A percentile compares a stretch with the other conserved stretches of the same genome.
These are phyloP conservation scores for Paecilomyces sp. DNA, from an alignment of 2,329 filamentous ascomycete species.

Conservation along the genomic window DNA sequence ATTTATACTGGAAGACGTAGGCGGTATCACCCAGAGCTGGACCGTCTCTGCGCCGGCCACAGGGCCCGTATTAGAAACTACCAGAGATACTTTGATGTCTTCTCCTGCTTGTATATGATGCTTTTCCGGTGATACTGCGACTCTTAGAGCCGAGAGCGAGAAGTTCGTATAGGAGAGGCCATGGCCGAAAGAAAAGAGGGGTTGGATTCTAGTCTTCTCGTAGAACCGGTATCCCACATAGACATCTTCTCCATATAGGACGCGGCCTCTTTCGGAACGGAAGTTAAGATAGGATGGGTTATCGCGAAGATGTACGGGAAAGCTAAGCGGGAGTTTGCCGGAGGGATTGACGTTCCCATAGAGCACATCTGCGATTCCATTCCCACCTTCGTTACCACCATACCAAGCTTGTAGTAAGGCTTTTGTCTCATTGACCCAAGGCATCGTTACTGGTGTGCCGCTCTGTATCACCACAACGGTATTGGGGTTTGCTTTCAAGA, in stretches of 20 bases:
- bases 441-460: conserved; percentile 58
- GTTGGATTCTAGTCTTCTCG: conserved; percentile 58
- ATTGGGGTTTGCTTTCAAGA: conserved; percentile 60
- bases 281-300: conserved; percentile 74
- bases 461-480: conserved; percentile 70
- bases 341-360: conserved; percentile 68
- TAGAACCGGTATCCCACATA: conserved; percentile 79
- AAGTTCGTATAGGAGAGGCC: conserved; percentile 74
- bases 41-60: conserved; percentile 48
- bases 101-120: conserved; percentile 37
- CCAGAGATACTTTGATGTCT: conserved; percentile 39
- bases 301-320: conserved; percentile 61
- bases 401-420: conserved; percentile 75
- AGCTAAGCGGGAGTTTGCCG: conserved; percentile 67
- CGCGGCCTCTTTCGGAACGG: conserved; percentile 60
- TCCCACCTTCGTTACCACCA: conserved; percentile 78
- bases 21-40: conserved; percentile 46
- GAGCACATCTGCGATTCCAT: conserved; percentile 70
- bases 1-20: conserved; percentile 46
- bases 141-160: conserved; percentile 42
- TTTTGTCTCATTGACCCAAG: conserved; percentile 38
- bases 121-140: conserved; percentile 18
- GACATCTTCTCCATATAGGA: conserved; percentile 71
- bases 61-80: conserved; percentile 48
- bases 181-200: conserved; percentile 72